Conservation (phyloP, 192 early-diverging fungal species). For the Blastocladiella britannica region DNA sequence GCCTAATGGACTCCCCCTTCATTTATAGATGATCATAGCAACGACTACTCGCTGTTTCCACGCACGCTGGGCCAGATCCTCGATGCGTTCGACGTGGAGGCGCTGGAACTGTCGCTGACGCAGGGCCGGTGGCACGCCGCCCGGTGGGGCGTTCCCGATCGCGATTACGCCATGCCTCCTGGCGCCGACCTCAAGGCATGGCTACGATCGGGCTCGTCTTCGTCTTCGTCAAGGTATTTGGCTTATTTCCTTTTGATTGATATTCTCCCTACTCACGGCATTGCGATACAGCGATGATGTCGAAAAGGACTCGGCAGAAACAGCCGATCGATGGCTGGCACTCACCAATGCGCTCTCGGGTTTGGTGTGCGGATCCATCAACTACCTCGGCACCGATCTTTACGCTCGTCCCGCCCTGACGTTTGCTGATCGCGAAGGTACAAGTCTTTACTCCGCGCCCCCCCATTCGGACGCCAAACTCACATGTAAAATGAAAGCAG, state of each 20-base stretch:
- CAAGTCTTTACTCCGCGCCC: too few species aligned
- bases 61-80: constrained; percentile 66
- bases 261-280: background rate
- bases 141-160: constrained; percentile 46
- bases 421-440: too few species aligned
- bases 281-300: constrained; percentile 15
- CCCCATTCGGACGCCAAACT: too few species aligned
- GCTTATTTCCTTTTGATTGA: background rate
- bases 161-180: constrained; percentile 31
- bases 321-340: too few species aligned
- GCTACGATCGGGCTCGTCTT: too few species aligned
- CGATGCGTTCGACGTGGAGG: constrained; percentile 45
- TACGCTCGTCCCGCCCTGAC: constrained; percentile 33
- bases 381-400: constrained; percentile 72
- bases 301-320: constrained; percentile 48
- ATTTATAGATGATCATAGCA: constrained; percentile 14
- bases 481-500: too few species aligned
- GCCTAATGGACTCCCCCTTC: constrained; percentile 1
- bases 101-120: constrained; percentile 71
- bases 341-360: constrained; percentile 81
- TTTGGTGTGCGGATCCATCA: constrained; percentile 87
- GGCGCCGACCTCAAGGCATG: constrained; percentile 59
- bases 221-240: background rate
- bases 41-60: constrained; percentile 65
- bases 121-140: constrained; percentile 72